Evolutionary conservation across 306 rosid genomes (phyloP).

Genomic region (Medicago ruthenica): DNA sequence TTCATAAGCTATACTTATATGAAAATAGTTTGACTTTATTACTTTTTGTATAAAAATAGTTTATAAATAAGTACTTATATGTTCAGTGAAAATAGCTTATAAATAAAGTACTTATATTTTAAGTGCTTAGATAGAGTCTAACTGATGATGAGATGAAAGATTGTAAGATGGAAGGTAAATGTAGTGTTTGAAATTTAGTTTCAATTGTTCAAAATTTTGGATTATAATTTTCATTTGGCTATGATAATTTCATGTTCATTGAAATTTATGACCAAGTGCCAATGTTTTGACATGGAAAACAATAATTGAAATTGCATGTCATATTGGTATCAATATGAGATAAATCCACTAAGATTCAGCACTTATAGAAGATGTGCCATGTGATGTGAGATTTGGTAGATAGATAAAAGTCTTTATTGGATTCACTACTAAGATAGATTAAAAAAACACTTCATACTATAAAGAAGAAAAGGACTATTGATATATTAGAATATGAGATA

Average conservation of each 20-base stretch:
- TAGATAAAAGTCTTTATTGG: constrained; percentile 35
- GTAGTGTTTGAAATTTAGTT: constrained; percentile 3
- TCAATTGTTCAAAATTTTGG: neutral
- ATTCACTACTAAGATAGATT: constrained; percentile 31
- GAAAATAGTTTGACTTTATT: neutral
- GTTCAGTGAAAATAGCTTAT: too few relatives aligned
- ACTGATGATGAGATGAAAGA: constrained; percentile 12
- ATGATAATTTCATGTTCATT: neutral
- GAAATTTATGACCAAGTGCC: neutral
- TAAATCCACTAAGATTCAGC: constrained; percentile 10
- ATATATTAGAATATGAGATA: constrained; percentile 33
- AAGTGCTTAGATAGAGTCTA: neutral
- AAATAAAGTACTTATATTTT: neutral
- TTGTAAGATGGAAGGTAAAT: constrained; percentile 1
- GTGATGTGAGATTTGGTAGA: constrained; percentile 25
- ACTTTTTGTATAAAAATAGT: neutral
- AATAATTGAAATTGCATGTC: constrained; percentile 22
- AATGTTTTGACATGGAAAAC: neutral
- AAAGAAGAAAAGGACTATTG: constrained; percentile 32
- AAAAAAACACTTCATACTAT: neutral
- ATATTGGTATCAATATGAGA: neutral
- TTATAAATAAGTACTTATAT: neutral
- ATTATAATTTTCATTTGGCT: constrained; percentile 5
- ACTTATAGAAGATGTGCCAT: constrained; percentile 37
- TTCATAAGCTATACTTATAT: neutral